Evolutionary conservation across 441 rosid species (phyloP).

Genomic region (Aquilaria agallochum): DNA sequence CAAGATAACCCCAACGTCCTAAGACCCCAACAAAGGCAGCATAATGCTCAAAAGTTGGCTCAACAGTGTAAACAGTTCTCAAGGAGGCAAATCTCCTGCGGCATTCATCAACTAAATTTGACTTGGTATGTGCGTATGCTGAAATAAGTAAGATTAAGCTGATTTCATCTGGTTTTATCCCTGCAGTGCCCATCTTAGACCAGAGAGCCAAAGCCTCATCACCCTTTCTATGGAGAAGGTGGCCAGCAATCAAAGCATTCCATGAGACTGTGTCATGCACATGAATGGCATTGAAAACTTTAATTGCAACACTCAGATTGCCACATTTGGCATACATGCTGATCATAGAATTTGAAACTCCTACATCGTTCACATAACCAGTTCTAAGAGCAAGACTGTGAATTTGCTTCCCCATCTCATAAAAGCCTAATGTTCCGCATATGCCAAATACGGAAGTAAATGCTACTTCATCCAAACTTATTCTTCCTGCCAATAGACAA

Average conservation of each 20-base stretch:
- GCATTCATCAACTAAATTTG: conserved; percentile 48
- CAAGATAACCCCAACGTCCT: conserved; percentile 74
- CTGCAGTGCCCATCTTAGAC: conserved; percentile 45
- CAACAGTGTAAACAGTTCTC: conserved; percentile 36
- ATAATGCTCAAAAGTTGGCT: conserved; percentile 70
- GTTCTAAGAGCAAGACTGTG: conserved; percentile 61
- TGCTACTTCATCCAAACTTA: conserved; percentile 56
- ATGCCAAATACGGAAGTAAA: conserved; percentile 49
- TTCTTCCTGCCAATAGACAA: conserved; percentile 32
- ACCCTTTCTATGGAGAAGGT: conserved; percentile 70
- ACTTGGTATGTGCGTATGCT: conserved; percentile 50
- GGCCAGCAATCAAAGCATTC: conserved; percentile 70
- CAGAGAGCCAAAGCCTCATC: conserved; percentile 52
- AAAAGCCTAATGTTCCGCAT: conserved; percentile 75
- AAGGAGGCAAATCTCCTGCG: conserved; percentile 52
- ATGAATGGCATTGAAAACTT: conserved; percentile 47
- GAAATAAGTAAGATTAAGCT: conserved; percentile 50
- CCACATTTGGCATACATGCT: conserved; percentile 77
- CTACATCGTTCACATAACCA: conserved; percentile 40
- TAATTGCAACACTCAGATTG: conserved; percentile 37
- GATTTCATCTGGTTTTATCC: conserved; percentile 47
- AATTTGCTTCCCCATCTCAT: conserved; percentile 65
- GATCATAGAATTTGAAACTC: conserved; percentile 60
- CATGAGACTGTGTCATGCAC: conserved; percentile 57
- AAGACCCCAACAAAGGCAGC: conserved; percentile 62